These are phyloP conservation scores for Fusarium aywerte DNA, from an alignment of 2,329 filamentous ascomycete species.

Conservation along the genomic window DNA sequence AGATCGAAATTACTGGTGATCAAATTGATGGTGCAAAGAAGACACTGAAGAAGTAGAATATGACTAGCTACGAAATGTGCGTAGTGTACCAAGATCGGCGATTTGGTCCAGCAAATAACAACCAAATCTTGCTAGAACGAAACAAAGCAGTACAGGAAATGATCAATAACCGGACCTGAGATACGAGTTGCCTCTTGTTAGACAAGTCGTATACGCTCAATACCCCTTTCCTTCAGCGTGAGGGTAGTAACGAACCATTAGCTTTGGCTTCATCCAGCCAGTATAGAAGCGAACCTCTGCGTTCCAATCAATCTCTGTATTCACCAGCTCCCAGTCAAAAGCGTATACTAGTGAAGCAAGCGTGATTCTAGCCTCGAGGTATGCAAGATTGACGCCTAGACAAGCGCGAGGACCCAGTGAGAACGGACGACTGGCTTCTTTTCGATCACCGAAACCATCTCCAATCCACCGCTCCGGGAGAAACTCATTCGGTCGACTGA, in stretches of 20 bases:
- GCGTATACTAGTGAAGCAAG: slow-evolving; percentile 3
- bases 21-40: not conserved
- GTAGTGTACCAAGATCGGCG: not conserved
- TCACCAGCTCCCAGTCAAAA: slow-evolving; percentile 12
- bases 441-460: not conserved
- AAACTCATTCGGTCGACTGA: slow-evolving; percentile 1
- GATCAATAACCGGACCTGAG: not conserved
- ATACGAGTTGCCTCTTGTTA: too few species aligned
- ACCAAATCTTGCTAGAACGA: not conserved
- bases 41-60: too few species aligned
- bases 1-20: not conserved
- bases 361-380: not conserved
- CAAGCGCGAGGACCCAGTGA: slow-evolving; percentile 5
- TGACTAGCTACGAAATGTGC: not conserved
- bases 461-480: slow-evolving; percentile 17
- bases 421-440: slow-evolving; percentile 14
- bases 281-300: not conserved
- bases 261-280: not conserved
- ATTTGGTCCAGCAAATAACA: not conserved
- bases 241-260: not conserved
- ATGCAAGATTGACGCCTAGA: slow-evolving; percentile 16
- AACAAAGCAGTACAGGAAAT: not conserved
- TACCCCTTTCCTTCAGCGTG: not conserved
- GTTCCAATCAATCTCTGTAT: not conserved
- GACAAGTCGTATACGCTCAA: too few species aligned